phyloP scores from a whole-genome alignment of 1,284 basidiomycete species.

The Vanrija sp. region DNA sequence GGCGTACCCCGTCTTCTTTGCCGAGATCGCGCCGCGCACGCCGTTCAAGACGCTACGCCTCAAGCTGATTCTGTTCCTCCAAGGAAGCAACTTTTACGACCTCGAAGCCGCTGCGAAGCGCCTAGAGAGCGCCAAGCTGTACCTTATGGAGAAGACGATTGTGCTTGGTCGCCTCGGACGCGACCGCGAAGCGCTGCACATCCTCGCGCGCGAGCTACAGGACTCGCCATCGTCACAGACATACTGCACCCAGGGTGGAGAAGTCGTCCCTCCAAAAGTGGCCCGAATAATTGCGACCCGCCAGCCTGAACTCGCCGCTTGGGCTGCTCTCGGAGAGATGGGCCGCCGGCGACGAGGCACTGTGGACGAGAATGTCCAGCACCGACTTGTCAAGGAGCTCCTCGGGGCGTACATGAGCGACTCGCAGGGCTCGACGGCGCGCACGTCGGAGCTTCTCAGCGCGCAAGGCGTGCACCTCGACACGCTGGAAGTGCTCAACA shows the following conservation, averaged over 20 bases:
- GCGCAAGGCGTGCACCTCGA: conserved; percentile 76
- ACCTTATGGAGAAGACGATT: conserved; percentile 71
- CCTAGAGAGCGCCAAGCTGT: conserved; percentile 52
- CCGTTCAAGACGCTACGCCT: conserved; percentile 67
- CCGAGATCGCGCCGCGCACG: conserved; percentile 59
- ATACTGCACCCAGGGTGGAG: conserved; percentile 71
- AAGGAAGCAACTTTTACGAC: conserved; percentile 68
- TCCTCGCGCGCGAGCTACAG: conserved; percentile 65
- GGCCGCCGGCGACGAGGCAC: conserved; percentile 41
- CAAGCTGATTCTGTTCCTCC: conserved; percentile 71
- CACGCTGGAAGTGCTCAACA: conserved; percentile 65
- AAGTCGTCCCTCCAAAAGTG: conserved; percentile 62
- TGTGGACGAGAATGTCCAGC: conserved; percentile 58
- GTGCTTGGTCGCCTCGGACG: conserved; percentile 71
- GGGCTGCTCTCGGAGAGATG: conserved; percentile 55
- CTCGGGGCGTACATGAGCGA: conserved; percentile 75
- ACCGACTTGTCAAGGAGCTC: conserved; percentile 62
- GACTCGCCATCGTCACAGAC: conserved; percentile 73
- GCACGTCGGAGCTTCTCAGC: conserved; percentile 65
- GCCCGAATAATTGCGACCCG: conserved; percentile 51
- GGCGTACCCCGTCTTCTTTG: conserved; percentile 40
- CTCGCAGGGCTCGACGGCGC: conserved; percentile 64
- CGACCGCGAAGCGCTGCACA: conserved; percentile 62
- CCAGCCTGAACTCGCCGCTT: conserved; percentile 53
- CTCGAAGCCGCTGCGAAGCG: conserved; percentile 52